Percentiles rank a stretch among this genome's conserved stretches.
These are phyloP conservation scores for Phaseolus coccineus DNA, from an alignment of 331 rosid genomes.

Conservation along the genomic window DNA sequence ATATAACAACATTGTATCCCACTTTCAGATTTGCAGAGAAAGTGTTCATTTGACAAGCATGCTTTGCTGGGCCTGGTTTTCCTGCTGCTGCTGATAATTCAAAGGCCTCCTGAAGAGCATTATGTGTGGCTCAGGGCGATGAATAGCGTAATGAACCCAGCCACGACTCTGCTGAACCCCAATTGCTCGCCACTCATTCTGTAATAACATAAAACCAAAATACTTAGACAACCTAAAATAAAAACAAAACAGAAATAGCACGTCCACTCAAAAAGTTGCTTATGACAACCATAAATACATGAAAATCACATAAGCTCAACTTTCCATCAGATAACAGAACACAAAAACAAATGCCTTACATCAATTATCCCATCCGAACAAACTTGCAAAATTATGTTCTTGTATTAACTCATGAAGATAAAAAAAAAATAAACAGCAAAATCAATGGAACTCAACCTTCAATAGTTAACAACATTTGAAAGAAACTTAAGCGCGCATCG, in stretches of 20 bases:
- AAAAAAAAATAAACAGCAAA: no score
- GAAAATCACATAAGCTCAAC: no score
- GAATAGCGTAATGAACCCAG: constrained; percentile 96
- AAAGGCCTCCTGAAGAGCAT: constrained; percentile 98
- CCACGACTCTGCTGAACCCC: constrained; percentile 99
- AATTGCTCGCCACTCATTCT: constrained; percentile 96
- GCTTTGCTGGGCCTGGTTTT: constrained; percentile 70
- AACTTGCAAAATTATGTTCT: no score
- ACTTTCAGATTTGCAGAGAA: constrained; percentile 38
- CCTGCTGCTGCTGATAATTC: constrained; percentile 91
- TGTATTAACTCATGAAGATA: no score
- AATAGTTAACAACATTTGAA: not conserved
- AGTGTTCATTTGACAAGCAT: constrained; percentile 62
- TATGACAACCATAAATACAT: not conserved
- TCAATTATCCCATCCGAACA: no score
- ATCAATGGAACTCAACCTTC: not conserved
- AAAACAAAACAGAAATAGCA: not conserved
- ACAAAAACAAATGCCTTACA: no score
- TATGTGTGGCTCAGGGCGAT: constrained; percentile 96
- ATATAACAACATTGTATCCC: constrained; percentile 26
- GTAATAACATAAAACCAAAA: not conserved
- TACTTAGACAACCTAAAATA: not conserved
- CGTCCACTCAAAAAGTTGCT: not conserved
- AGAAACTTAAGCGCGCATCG: not conserved
- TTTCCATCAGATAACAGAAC: no score